phyloP scores from a whole-genome alignment of 2,329 filamentous ascomycete species.

The Clonostachys rhizophaga region DNA sequence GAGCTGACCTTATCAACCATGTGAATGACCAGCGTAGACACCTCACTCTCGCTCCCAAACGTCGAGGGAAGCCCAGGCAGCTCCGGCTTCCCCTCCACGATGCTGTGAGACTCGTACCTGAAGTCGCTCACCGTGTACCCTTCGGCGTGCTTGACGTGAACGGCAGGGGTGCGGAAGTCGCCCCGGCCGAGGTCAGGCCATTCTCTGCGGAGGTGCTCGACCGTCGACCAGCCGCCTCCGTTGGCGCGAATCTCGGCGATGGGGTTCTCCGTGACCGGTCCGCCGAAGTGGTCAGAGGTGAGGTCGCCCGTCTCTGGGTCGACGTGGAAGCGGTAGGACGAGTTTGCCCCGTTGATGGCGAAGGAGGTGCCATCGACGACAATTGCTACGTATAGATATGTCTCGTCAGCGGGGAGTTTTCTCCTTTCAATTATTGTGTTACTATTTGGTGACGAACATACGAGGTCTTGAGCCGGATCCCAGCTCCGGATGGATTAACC shows the following conservation, averaged over 20 bases:
- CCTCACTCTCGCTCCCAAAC: conserved; percentile 49
- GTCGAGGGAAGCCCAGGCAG: conserved; percentile 54
- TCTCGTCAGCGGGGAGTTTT: not conserved
- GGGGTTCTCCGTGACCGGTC: conserved; percentile 42
- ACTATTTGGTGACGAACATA: not conserved
- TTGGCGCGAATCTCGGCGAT: conserved; percentile 22
- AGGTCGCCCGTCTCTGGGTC: conserved; percentile 51
- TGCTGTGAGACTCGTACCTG: conserved; percentile 51
- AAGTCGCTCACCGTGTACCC: conserved; percentile 57
- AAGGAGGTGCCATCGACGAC: conserved; percentile 51
- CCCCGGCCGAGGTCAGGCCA: conserved; percentile 61
- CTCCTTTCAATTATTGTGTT: not conserved
- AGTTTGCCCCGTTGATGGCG: conserved; percentile 46
- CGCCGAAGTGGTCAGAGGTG: conserved; percentile 58
- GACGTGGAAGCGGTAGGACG: conserved; percentile 62
- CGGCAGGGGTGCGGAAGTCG: conserved; percentile 57
- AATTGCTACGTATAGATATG: conserved; percentile 30
- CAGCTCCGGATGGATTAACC: too few species aligned
- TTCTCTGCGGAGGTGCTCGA: conserved; percentile 51
- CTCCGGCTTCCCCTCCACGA: conserved; percentile 49
- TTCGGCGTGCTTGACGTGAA: conserved; percentile 53
- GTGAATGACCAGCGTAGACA: conserved; percentile 52
- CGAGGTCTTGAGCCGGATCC: too few species aligned
- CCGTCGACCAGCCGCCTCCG: conserved; percentile 47
- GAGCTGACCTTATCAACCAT: conserved; percentile 55